Conservation (phyloP, 805 yeast species). For the Myxozyma nipponensis region DNA sequence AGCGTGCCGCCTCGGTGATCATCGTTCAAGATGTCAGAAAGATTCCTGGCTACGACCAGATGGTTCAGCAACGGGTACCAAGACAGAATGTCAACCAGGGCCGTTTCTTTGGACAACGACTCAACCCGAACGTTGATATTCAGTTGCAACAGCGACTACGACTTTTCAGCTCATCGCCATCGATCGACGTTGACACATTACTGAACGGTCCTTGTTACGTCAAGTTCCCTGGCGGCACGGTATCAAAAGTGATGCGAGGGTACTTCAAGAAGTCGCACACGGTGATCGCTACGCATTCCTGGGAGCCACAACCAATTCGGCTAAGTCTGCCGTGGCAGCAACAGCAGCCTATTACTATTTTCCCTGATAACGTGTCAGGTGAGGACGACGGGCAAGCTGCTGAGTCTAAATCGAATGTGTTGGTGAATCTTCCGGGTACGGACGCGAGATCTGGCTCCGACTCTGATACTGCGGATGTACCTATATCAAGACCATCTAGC, state of each 20-base stretch:
- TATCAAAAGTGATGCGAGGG: conserved; percentile 18
- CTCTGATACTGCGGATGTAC: background rate
- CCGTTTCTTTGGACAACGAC: background rate
- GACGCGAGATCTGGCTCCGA: background rate
- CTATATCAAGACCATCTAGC: background rate
- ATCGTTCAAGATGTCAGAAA: conserved; percentile 1
- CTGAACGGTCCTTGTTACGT: conserved; percentile 19
- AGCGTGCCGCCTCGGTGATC: background rate
- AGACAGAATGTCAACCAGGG: background rate
- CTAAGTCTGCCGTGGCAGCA: background rate
- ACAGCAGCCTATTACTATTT: background rate
- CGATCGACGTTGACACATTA: background rate
- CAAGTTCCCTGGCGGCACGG: conserved; percentile 19
- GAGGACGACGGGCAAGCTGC: background rate
- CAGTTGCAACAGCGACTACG: background rate
- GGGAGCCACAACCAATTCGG: conserved; percentile 1
- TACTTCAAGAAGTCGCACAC: conserved; percentile 1
- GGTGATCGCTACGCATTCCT: background rate
- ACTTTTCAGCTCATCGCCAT: background rate
- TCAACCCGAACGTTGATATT: too few species aligned
- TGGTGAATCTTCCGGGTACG: background rate
- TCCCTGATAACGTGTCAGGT: background rate
- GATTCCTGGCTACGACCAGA: background rate
- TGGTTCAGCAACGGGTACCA: background rate
- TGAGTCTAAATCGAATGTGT: background rate